Percentiles rank a stretch among this genome's conserved stretches.
phyloP scores from a whole-genome alignment of 768 basidiomycete species.

The Psilocybe cubensis region DNA sequence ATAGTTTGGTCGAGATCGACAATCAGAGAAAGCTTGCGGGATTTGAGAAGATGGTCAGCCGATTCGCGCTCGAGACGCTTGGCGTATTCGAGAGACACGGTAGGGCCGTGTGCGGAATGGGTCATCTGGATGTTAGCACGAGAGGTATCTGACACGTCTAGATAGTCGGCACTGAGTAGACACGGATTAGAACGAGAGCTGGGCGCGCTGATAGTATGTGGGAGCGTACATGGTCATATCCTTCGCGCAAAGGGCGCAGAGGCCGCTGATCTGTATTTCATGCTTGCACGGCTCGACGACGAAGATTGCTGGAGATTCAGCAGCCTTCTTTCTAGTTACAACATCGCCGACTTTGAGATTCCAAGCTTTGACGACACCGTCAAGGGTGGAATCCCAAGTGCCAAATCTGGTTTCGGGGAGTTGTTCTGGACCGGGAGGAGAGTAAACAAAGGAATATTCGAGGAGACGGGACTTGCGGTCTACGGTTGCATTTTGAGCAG shows the following conservation, averaged over 20 bases:
- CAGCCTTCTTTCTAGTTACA: slow-evolving; percentile 60
- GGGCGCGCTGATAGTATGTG: slow-evolving; percentile 4
- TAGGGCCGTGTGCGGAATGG: slow-evolving; percentile 89
- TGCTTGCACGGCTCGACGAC: slow-evolving; percentile 95
- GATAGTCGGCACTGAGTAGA: slow-evolving; percentile 70
- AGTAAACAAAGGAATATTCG: slow-evolving; percentile 80
- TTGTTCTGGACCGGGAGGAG: slow-evolving; percentile 42
- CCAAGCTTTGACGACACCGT: slow-evolving; percentile 80
- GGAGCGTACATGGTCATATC: slow-evolving; percentile 85
- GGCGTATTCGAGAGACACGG: slow-evolving; percentile 92
- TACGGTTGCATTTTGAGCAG: slow-evolving; percentile 46
- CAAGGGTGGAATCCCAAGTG: slow-evolving; percentile 88
- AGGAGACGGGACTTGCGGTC: slow-evolving; percentile 78
- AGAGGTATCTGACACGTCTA: slow-evolving; percentile 83
- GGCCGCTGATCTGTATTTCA: slow-evolving; percentile 87
- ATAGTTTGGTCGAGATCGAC: slow-evolving; percentile 99
- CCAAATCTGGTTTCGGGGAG: slow-evolving; percentile 76
- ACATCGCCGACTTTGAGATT: slow-evolving; percentile 66
- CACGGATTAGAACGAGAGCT: slow-evolving; percentile 14
- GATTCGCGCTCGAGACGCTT: slow-evolving; percentile 86
- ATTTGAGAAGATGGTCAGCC: slow-evolving; percentile 73
- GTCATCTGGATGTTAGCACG: slow-evolving; percentile 94
- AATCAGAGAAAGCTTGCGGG: slow-evolving; percentile 87
- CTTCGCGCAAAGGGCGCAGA: slow-evolving; percentile 94
- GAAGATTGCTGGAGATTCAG: slow-evolving; percentile 61